Percentiles rank a stretch among this genome's conserved stretches.
phyloP scores from a whole-genome alignment of 2,329 filamentous ascomycete genomes.

The Scleromitrula shiraiana region DNA sequence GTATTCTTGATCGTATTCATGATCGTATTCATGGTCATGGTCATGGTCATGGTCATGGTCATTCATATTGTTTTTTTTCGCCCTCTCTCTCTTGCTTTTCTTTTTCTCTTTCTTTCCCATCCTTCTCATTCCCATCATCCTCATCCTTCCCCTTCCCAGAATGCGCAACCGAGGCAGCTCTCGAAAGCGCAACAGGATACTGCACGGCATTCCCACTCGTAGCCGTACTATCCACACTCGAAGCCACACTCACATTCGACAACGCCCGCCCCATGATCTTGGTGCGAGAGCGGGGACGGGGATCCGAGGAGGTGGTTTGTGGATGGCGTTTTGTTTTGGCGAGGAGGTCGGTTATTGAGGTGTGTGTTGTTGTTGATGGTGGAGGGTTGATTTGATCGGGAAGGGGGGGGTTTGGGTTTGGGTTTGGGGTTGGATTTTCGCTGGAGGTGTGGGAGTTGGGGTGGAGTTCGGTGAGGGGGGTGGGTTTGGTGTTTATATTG shows the following conservation, averaged over 20 bases:
- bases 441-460: slow-evolving; percentile 3
- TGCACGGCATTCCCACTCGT: slow-evolving; percentile 23
- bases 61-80: too few species aligned
- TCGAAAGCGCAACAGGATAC: too few species aligned
- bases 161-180: too few species aligned
- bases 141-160: too few species aligned
- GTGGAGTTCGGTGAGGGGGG: slow-evolving; percentile 3
- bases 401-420: neutral
- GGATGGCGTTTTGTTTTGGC: slow-evolving; percentile 26
- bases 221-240: slow-evolving; percentile 34
- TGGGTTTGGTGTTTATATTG: too few species aligned
- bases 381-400: neutral
- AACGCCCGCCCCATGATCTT: slow-evolving; percentile 48
- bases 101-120: too few species aligned
- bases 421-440: slow-evolving; percentile 7
- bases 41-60: too few species aligned
- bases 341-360: slow-evolving; percentile 25
- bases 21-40: slow-evolving; percentile 3
- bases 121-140: too few species aligned
- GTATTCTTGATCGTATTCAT: neutral
- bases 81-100: too few species aligned
- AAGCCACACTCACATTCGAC: slow-evolving; percentile 46
- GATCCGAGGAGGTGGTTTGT: slow-evolving; percentile 13
- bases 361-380: slow-evolving; percentile 3
- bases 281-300: slow-evolving; percentile 13